Evolutionary conservation across 345 rosid species (phyloP), one percentile per base, ranked within the genome.

Genomic region (Eucalyptus cloeziana): DNA sequence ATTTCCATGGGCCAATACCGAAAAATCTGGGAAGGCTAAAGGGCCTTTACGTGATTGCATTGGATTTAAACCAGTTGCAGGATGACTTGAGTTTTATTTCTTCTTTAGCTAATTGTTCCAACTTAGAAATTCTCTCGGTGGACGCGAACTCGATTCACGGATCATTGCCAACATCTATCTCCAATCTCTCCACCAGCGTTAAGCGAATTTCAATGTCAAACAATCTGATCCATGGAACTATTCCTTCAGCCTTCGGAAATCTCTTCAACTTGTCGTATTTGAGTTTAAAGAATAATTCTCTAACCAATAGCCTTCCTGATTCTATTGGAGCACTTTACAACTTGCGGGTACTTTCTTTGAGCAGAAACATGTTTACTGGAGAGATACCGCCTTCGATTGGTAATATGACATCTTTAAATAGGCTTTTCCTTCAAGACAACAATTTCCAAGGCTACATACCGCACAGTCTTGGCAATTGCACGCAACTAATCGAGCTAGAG

Each of bases 41-140:
- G 21, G 3, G 3, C 40, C 76, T 64, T 1, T 0, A n/a, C 1
- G 1, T 2, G 15, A 64, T 64, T n/a, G 2, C 0, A 1, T 64
- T n/a, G 21, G 0, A 2, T 64, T 1, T 0, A 1, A 67, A 67
- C 40, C 21, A 67, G 22, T 16, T n/a, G 40, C 40, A n/a, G 21
- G 76, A 67, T 67, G 76, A 67, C 76, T 67, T 67, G 10, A 67
- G 76, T n/a, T 67, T 67, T 67, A 14, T n/a, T 67, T n/a, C 76
- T n/a, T 67, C 76, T 67, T 15, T n/a, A 67, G 21, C 3, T n/a
- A 67, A 67, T 67, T 67, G 76, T 67, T 67, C 40, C 76, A n/a
- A 64, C 21, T 64, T 64, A 4, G 10, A 64, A 14, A 7, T 5
- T n/a, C 37, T 64, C 10, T 0, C 4, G 1, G 4, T 64, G 76